A percentile compares a stretch with the other conserved stretches of the same genome.
Conservation (phyloP, 306 rosid species). For the Medicago lupulina region DNA sequence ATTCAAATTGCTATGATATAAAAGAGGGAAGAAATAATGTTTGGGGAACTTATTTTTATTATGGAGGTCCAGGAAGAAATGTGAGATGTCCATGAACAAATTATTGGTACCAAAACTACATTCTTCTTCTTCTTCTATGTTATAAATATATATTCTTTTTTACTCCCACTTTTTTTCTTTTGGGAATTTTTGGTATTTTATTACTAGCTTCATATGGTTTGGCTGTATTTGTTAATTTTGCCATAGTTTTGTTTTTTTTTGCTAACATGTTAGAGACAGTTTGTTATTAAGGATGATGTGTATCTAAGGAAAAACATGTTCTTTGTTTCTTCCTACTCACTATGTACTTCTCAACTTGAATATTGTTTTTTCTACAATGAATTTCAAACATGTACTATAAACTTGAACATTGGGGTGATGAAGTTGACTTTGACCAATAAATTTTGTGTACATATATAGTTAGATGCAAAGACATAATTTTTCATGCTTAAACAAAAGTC, state of each 20-base stretch:
- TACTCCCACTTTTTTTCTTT: constrained; percentile 18
- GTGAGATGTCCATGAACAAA: constrained; percentile 79
- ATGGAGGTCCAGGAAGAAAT: constrained; percentile 99
- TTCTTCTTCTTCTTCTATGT: constrained; percentile 19
- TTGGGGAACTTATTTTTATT: constrained; percentile 97
- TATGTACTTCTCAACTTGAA: constrained; percentile 24
- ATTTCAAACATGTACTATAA: constrained; percentile 1
- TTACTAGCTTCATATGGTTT: constrained; percentile 49
- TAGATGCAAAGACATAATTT: neutral
- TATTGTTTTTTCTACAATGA: neutral
- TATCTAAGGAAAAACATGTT: neutral
- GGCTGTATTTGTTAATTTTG: constrained; percentile 49
- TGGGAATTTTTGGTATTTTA: constrained; percentile 31
- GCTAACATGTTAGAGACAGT: constrained; percentile 40
- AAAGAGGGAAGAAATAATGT: constrained; percentile 76
- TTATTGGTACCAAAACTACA: neutral
- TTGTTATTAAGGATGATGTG: constrained; percentile 37
- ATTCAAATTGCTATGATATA: constrained; percentile 85
- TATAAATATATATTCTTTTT: neutral
- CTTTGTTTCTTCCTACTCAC: constrained; percentile 6
- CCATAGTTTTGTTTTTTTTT: constrained; percentile 37
- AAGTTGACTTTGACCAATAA: constrained; percentile 33
- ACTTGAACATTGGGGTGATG: neutral
- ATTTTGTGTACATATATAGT: neutral
- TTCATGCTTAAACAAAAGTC: no score